Evolutionary conservation across 2,329 filamentous ascomycete genomes (phyloP), one percentile per base, ranked within the genome.

Genomic region (Claviceps sp.): DNA sequence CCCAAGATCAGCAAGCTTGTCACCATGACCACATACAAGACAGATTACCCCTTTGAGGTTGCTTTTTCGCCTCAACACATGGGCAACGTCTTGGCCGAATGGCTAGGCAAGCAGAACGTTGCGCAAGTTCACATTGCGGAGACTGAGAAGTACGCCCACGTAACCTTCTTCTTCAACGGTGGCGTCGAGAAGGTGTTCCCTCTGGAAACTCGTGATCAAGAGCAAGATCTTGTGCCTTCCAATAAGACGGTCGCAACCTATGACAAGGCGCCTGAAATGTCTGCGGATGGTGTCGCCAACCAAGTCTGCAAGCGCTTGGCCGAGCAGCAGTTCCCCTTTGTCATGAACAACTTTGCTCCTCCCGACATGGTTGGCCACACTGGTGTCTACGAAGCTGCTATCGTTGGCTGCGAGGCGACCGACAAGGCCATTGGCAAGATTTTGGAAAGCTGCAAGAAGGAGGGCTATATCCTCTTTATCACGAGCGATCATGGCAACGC

Each of bases 331-430:
- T 96, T 90, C 72, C 89, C 93, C 65, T 97, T 98, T 66, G 77
- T 98, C 70, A 98, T 98, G 93, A 96, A 97, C 83, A 98, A 98
- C 82, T 97, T 98, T 71, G 93, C 93, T 43, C 93, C 93, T 43
- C 93, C 93, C 18, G 93, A 98, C 73, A 98, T 98, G 93, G 93
- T 98, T 58, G 93, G 93, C 60, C 93, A 98, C 75, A 98, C 93
- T 11, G 93, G 93, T 65, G 89, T 95, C 55, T 97, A 97, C 72
- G 85, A 97, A 62, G 91, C 93, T 34, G 93, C 93, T 53, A 84
- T 98, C 56, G 66, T 93, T 63, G 93, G 84, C 61, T 85, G 85
- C 60, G 77, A 83, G 59, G 84, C 91, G 59, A 98, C 93, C 13
- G 93, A 98, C 70, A 87, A 86, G 74, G 91, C 87, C 51, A 98